Percentiles rank a stretch among this genome's conserved stretches.
Conservation (phyloP, 768 basidiomycete species). For the Phylloporus arenicola region DNA sequence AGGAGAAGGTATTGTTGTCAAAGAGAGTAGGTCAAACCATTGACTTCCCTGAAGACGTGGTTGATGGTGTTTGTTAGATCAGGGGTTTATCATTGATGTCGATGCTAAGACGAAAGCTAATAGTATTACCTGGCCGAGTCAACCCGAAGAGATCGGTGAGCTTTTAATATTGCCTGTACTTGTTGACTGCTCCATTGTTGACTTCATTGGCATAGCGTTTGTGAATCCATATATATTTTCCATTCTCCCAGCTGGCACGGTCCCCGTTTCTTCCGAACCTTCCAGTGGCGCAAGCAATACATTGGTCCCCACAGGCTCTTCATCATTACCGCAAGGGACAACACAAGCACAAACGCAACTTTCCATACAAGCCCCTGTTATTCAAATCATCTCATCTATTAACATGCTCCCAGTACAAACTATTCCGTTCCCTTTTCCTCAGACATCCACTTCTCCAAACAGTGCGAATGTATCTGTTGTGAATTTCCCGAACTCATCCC, state of each 20-base stretch:
- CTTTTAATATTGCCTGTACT: constrained; percentile 27
- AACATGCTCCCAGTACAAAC: constrained; percentile 58
- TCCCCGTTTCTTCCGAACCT: constrained; percentile 31
- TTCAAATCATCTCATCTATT: constrained; percentile 69
- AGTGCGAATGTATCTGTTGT: neutral
- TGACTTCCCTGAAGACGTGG: neutral
- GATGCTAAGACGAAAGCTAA: constrained; percentile 51
- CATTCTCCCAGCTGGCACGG: constrained; percentile 63
- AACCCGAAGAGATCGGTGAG: constrained; percentile 76
- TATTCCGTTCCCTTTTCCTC: constrained; percentile 58
- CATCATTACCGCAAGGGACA: constrained; percentile 15
- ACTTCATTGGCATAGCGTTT: constrained; percentile 48
- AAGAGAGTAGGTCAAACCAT: constrained; percentile 60
- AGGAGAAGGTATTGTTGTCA: constrained; percentile 63
- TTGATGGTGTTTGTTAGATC: constrained; percentile 38
- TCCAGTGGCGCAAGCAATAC: constrained; percentile 15
- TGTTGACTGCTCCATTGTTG: constrained; percentile 62
- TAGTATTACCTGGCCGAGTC: constrained; percentile 67
- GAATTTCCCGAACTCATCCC: constrained; percentile 37
- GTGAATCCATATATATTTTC: constrained; percentile 76
- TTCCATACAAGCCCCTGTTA: constrained; percentile 49
- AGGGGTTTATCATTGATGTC: constrained; percentile 58
- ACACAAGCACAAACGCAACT: constrained; percentile 22
- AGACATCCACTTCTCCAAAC: constrained; percentile 18
- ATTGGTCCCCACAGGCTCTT: constrained; percentile 7